A percentile compares a stretch with the other conserved stretches of the same genome.
These are phyloP conservation scores for Aspergillus pseudoterreus DNA, from an alignment of 2,329 filamentous ascomycete genomes.

Conservation along the genomic window DNA sequence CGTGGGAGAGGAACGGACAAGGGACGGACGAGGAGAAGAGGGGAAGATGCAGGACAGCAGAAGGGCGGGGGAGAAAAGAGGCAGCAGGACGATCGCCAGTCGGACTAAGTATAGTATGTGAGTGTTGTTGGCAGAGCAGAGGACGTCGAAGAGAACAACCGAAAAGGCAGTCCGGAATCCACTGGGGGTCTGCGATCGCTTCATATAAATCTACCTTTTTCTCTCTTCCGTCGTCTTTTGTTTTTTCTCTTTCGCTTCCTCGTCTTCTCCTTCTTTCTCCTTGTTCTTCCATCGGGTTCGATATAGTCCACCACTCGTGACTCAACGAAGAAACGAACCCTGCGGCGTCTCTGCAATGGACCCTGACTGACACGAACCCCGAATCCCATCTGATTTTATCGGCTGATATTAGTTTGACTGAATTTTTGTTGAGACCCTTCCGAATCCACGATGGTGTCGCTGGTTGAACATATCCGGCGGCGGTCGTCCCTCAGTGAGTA, in stretches of 20 bases:
- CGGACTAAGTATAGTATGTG: background rate
- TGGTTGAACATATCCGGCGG: slow-evolving; percentile 35
- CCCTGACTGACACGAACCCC: too few relatives aligned
- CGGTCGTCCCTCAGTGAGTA: slow-evolving; percentile 37
- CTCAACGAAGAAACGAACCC: too few relatives aligned
- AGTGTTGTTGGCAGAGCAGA: background rate
- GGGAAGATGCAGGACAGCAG: background rate
- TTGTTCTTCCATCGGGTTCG: background rate
- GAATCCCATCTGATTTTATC: background rate
- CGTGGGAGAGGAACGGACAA: background rate
- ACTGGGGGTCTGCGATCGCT: background rate
- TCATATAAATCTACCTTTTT: background rate
- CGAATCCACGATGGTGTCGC: background rate
- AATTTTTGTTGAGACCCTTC: background rate
- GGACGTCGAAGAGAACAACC: background rate
- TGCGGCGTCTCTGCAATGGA: background rate
- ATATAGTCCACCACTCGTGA: background rate
- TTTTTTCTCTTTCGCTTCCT: background rate
- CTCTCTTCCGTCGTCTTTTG: background rate
- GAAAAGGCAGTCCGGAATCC: slow-evolving; percentile 1
- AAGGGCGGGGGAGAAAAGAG: background rate
- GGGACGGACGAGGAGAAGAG: background rate
- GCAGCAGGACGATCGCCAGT: background rate
- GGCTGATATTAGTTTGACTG: too few relatives aligned
- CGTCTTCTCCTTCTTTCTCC: background rate